phyloP scores from a whole-genome alignment of 2,329 filamentous ascomycete species.

The Curvularia sp. region DNA sequence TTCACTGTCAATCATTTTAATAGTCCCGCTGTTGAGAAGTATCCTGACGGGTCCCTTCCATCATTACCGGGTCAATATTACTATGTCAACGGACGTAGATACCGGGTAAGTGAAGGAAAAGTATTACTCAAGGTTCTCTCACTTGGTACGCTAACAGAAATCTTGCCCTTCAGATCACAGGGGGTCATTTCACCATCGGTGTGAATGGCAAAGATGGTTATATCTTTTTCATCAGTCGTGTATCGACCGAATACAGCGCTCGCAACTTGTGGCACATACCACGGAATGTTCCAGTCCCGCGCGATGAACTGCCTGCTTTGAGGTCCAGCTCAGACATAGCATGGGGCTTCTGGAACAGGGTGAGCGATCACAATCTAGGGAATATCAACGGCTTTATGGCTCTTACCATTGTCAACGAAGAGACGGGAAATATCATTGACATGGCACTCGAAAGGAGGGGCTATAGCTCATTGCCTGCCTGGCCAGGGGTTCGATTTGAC shows the following conservation, averaged over 20 bases:
- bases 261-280: background rate
- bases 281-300: background rate
- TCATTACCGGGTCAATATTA: background rate
- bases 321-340: constrained; percentile 10
- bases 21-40: background rate
- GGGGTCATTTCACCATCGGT: background rate
- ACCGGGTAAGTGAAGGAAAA: background rate
- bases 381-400: background rate
- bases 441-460: background rate
- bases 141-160: background rate
- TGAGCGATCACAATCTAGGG: background rate
- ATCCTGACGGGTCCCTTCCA: background rate
- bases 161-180: background rate
- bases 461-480: background rate
- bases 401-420: background rate
- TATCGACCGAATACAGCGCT: background rate
- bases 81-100: background rate
- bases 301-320: constrained; percentile 6
- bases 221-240: constrained; percentile 2
- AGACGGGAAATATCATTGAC: background rate
- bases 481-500: background rate
- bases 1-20: background rate
- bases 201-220: background rate
- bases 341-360: constrained; percentile 10
- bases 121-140: too few species aligned